Conservation (phyloP, 495 filamentous ascomycete genomes). For the Penicillium verhagenii region DNA sequence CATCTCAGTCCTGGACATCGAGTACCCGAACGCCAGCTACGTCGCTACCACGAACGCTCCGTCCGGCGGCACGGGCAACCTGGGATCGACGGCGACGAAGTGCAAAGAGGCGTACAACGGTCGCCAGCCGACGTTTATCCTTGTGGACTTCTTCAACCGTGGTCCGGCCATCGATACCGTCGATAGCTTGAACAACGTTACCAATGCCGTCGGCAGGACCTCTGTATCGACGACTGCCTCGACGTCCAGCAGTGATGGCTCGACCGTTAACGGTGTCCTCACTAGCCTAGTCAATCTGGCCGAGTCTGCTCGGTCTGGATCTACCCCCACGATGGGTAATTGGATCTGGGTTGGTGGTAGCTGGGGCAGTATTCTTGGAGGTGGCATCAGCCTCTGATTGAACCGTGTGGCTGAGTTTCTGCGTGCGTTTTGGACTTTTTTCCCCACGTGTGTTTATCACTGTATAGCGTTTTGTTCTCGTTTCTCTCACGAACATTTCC, state of each 20-base stretch:
- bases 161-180: slow-evolving; percentile 61
- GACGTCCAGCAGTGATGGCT: slow-evolving; percentile 27
- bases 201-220: slow-evolving; percentile 40
- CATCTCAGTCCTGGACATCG: slow-evolving; percentile 45
- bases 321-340: slow-evolving; percentile 40
- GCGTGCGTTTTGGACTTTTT: slow-evolving; percentile 5
- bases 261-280: slow-evolving; percentile 39
- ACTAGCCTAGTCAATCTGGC: slow-evolving; percentile 41
- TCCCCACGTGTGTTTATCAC: slow-evolving; percentile 4
- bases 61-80: slow-evolving; percentile 52
- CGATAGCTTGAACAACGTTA: slow-evolving; percentile 63
- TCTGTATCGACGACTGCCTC: slow-evolving; percentile 26
- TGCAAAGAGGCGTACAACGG: slow-evolving; percentile 56
- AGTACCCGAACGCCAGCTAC: slow-evolving; percentile 58
- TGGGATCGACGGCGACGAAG: slow-evolving; percentile 55
- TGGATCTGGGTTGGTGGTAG: slow-evolving; percentile 51
- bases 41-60: slow-evolving; percentile 59
- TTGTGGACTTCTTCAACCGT: slow-evolving; percentile 73
- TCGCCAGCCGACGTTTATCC: slow-evolving; percentile 60
- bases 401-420: background rate
- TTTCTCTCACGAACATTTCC: slow-evolving; percentile 7
- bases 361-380: slow-evolving; percentile 43
- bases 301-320: slow-evolving; percentile 33
- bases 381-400: slow-evolving; percentile 35
- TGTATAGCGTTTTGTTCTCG: slow-evolving; percentile 23